Evolutionary conservation across 768 basidiomycete genomes (phyloP).

Genomic region (Leccinum barrowsii): DNA sequence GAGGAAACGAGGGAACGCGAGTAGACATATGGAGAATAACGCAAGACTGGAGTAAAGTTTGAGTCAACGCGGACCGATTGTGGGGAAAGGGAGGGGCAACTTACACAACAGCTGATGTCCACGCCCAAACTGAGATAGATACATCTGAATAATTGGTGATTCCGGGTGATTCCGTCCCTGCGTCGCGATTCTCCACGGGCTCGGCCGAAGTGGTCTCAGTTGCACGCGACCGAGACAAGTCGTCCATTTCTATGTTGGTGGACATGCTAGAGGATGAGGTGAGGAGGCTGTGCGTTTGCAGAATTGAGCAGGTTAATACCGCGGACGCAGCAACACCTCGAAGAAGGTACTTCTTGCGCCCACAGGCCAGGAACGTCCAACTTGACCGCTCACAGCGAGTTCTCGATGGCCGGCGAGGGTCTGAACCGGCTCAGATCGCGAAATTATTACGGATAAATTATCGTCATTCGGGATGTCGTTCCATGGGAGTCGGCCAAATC

Average conservation of each 20-base stretch:
- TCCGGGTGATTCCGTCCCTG: not conserved
- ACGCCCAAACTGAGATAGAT: slow-evolving; percentile 38
- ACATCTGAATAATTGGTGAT: slow-evolving; percentile 12
- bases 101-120: slow-evolving; percentile 33
- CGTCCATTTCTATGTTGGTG: slow-evolving; percentile 37
- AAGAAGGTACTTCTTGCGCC: not conserved
- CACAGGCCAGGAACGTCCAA: not conserved
- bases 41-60: slow-evolving; percentile 27
- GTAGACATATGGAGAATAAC: slow-evolving; percentile 35
- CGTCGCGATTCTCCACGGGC: slow-evolving; percentile 1
- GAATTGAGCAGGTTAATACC: not conserved
- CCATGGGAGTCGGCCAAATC: not conserved
- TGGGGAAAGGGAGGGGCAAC: not conserved
- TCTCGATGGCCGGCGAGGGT: not conserved
- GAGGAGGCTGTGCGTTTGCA: slow-evolving; percentile 1
- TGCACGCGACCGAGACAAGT: slow-evolving; percentile 26
- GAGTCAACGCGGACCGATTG: slow-evolving; percentile 1
- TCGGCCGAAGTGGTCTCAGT: slow-evolving; percentile 10
- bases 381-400: not conserved
- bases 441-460: not conserved
- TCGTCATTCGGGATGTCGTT: not conserved
- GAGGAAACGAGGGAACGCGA: slow-evolving; percentile 59
- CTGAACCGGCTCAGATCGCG: not conserved
- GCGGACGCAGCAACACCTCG: not conserved
- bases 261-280: slow-evolving; percentile 24